These are phyloP conservation scores for Lichtheimia ramosa DNA, from an alignment of 371 early-diverging fungal genomes.

Conservation along the genomic window DNA sequence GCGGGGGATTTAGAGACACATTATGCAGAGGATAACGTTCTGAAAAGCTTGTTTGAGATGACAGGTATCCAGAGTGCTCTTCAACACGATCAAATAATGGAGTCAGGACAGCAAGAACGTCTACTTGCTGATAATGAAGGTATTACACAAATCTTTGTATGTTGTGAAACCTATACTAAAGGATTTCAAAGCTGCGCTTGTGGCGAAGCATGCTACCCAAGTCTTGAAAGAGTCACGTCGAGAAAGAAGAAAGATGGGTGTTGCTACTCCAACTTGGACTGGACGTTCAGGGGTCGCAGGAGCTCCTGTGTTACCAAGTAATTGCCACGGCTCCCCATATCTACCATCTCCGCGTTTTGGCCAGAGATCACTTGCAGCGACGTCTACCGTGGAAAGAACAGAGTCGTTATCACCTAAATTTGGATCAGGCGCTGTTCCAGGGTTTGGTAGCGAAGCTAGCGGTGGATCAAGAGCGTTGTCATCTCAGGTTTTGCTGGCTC, in stretches of 20 bases:
- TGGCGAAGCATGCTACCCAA: constrained; percentile 58
- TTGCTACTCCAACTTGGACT: constrained; percentile 71
- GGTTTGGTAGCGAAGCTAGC: constrained; percentile 15
- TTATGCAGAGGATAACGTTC: constrained; percentile 54
- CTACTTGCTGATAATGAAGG: constrained; percentile 79
- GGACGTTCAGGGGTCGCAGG: constrained; percentile 69
- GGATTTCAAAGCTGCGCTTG: constrained; percentile 32
- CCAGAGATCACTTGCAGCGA: constrained; percentile 24
- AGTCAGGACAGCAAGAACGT: constrained; percentile 63
- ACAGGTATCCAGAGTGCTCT: constrained; percentile 85
- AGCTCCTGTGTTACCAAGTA: constrained; percentile 27
- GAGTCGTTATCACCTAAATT: constrained; percentile 19
- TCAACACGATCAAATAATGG: constrained; percentile 86
- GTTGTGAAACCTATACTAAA: too few relatives aligned
- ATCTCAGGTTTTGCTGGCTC: too few relatives aligned
- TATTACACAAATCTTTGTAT: background rate
- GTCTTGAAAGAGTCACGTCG: constrained; percentile 38
- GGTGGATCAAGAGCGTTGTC: too few relatives aligned
- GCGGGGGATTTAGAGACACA: constrained; percentile 17
- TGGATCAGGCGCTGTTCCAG: constrained; percentile 41
- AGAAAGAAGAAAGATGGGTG: constrained; percentile 26
- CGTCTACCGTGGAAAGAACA: background rate
- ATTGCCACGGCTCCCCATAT: constrained; percentile 6
- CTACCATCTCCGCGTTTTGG: constrained; percentile 53
- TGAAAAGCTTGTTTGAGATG: constrained; percentile 75